Evolutionary conservation across 192 early-diverging fungal genomes (phyloP).

Genomic region (Podila minutissima): DNA sequence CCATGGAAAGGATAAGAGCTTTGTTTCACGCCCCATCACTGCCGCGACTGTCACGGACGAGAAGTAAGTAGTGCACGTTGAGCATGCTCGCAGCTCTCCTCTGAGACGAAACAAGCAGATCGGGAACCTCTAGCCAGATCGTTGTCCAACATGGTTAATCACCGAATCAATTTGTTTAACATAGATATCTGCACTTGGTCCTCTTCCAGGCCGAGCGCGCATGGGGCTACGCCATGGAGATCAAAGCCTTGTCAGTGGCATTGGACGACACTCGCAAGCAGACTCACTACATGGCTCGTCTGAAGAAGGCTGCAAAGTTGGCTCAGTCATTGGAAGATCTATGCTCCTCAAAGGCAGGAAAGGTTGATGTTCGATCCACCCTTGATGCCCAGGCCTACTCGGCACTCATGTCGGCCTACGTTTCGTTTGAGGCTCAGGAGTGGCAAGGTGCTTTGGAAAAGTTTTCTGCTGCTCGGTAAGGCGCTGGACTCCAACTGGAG

Average conservation of each 20-base stretch:
- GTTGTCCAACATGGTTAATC: neutral
- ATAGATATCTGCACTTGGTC: slow-evolving; percentile 67
- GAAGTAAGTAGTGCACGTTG: slow-evolving; percentile 41
- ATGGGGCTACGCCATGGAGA: slow-evolving; percentile 84
- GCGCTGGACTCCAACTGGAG: neutral
- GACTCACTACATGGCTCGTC: slow-evolving; percentile 67
- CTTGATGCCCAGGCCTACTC: slow-evolving; percentile 79
- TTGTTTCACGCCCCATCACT: slow-evolving; percentile 59
- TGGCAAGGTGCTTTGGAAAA: slow-evolving; percentile 73
- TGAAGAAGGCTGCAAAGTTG: slow-evolving; percentile 69
- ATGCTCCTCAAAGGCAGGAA: slow-evolving; percentile 52
- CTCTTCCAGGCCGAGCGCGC: slow-evolving; percentile 79
- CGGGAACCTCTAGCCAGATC: neutral
- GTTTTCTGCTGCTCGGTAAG: slow-evolving; percentile 70
- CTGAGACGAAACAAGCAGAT: too few species aligned
- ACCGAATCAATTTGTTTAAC: too few species aligned
- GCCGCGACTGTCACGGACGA: slow-evolving; percentile 54
- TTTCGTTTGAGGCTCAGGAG: slow-evolving; percentile 72
- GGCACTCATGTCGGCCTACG: slow-evolving; percentile 70
- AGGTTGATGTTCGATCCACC: slow-evolving; percentile 60
- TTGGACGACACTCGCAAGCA: slow-evolving; percentile 72
- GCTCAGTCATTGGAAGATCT: slow-evolving; percentile 58
- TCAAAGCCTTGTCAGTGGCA: slow-evolving; percentile 66
- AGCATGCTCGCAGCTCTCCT: too few species aligned
- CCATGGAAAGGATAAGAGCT: slow-evolving; percentile 61